Percentiles rank a stretch among this genome's conserved stretches.
Evolutionary conservation across 73 alveolate species (phyloP).

Genomic region (Paramecium biaurelia): DNA sequence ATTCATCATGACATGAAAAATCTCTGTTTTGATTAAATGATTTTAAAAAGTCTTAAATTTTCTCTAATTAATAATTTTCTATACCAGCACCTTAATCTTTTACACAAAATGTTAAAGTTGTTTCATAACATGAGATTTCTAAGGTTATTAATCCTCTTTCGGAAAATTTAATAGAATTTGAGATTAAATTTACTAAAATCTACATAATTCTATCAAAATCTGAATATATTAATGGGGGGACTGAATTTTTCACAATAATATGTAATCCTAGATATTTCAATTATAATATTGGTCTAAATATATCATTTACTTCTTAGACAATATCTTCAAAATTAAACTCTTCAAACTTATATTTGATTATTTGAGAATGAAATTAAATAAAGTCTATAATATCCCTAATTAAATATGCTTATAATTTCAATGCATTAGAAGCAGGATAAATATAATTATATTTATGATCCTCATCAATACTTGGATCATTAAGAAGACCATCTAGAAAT

Average conservation of each 20-base stretch:
- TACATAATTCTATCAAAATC: constrained; percentile 52
- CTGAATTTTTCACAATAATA: not conserved
- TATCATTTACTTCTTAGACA: constrained; percentile 27
- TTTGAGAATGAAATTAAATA: constrained; percentile 7
- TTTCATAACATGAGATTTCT: not conserved
- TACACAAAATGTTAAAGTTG: not conserved
- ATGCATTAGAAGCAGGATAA: constrained; percentile 41
- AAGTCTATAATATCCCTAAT: constrained; percentile 56
- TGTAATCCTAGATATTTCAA: constrained; percentile 6
- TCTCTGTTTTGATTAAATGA: not conserved
- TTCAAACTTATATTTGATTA: constrained; percentile 27
- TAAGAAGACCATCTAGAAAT: not conserved
- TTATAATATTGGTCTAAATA: not conserved
- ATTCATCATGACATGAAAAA: not conserved
- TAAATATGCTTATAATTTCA: constrained; percentile 43
- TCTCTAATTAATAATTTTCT: not conserved
- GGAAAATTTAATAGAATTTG: constrained; percentile 41
- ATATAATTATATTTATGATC: not conserved
- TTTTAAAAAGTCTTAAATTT: not conserved
- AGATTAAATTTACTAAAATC: constrained; percentile 4
- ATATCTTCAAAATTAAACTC: constrained; percentile 29
- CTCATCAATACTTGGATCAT: not conserved
- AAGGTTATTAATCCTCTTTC: constrained; percentile 3
- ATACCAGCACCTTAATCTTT: constrained; percentile 61
- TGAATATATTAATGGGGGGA: not conserved